A percentile compares a stretch with the other conserved stretches of the same genome.
Evolutionary conservation across 805 yeast species (phyloP).

Genomic region (Ascoidea rubescens): DNA sequence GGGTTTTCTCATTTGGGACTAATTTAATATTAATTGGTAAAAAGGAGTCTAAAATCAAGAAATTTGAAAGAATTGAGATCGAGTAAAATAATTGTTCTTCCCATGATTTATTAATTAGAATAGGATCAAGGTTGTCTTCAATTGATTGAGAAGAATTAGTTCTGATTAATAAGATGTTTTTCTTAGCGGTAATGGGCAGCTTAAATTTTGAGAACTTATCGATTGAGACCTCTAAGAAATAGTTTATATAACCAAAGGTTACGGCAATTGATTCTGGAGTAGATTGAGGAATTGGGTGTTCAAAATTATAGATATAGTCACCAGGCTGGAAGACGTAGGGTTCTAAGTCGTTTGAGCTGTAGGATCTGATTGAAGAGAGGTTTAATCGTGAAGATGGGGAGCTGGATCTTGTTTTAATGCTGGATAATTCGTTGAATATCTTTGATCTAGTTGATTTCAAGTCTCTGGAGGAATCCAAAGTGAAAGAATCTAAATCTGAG

Average conservation of each 20-base stretch:
- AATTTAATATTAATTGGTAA: constrained; percentile 76
- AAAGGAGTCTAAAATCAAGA: constrained; percentile 69
- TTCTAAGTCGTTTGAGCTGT: constrained; percentile 5
- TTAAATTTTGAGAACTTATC: constrained; percentile 82
- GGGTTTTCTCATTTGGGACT: constrained; percentile 69
- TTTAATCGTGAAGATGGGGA: constrained; percentile 4
- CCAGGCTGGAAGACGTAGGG: constrained; percentile 60
- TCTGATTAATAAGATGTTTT: constrained; percentile 57
- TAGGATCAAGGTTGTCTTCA: constrained; percentile 80
- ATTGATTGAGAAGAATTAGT: constrained; percentile 64
- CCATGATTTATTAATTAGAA: constrained; percentile 84
- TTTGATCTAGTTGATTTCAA: constrained; percentile 1
- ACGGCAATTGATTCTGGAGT: constrained; percentile 71
- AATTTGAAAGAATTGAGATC: constrained; percentile 80
- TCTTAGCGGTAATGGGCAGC: constrained; percentile 48
- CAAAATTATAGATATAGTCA: constrained; percentile 86
- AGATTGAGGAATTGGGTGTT: constrained; percentile 70
- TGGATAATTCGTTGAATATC: not conserved
- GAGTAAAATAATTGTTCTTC: constrained; percentile 85
- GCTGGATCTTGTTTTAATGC: constrained; percentile 5
- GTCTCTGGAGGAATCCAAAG: constrained; percentile 14
- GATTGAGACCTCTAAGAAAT: constrained; percentile 53
- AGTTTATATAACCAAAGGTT: constrained; percentile 69
- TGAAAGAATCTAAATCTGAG: constrained; percentile 12
- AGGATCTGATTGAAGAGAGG: not conserved